Evolutionary conservation across 257 asterid genomes (phyloP).

Genomic region (Coffea canephora): DNA sequence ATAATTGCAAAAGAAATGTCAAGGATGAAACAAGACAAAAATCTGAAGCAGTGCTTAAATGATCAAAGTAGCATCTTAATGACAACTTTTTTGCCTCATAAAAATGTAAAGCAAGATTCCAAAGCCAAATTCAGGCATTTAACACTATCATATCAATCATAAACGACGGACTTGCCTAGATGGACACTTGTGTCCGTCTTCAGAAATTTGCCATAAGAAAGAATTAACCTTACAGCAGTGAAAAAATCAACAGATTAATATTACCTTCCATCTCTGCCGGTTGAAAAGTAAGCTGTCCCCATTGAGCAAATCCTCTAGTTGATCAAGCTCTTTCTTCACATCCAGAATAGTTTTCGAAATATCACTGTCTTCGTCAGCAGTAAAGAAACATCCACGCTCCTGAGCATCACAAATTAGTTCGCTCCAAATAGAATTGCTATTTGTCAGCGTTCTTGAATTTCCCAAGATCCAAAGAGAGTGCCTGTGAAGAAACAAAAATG

Average conservation of each 20-base stretch:
- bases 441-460: constrained; percentile 46
- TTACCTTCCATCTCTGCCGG: constrained; percentile 66
- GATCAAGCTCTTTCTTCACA: constrained; percentile 48
- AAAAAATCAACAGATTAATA: neutral
- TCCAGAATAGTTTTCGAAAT: constrained; percentile 34
- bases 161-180: neutral
- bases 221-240: no score
- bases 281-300: constrained; percentile 46
- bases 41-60: neutral
- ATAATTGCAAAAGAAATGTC: no score
- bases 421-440: constrained; percentile 46
- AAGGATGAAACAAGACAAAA: no score
- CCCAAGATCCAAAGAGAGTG: constrained; percentile 73
- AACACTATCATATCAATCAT: no score
- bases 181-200: neutral
- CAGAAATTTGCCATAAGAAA: neutral
- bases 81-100: no score
- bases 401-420: constrained; percentile 46
- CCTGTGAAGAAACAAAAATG: constrained; percentile 29
- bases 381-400: constrained; percentile 52
- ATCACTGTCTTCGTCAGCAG: constrained; percentile 45
- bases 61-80: no score
- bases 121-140: no score
- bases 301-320: constrained; percentile 61
- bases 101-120: no score